Evolutionary conservation across 1,284 basidiomycete species (phyloP).

Genomic region (Stygiomarasmius scandens): DNA sequence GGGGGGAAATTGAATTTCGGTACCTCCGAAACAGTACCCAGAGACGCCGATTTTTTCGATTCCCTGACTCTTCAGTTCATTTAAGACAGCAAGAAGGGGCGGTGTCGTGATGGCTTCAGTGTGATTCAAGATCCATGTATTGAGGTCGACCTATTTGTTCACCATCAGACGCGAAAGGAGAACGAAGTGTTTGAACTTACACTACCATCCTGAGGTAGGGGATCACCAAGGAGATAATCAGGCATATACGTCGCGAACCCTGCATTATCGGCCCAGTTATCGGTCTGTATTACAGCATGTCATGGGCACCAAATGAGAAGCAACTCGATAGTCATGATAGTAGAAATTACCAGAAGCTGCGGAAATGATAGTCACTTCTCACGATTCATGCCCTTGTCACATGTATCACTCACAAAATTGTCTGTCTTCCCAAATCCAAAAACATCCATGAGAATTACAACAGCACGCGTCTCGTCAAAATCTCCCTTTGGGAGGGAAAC

Average conservation of each 20-base stretch:
- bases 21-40: conserved; percentile 36
- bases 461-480: conserved; percentile 43
- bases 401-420: conserved; percentile 19
- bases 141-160: conserved; percentile 19
- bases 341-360: neutral
- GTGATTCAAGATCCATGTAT: conserved; percentile 27
- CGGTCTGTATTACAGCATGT: conserved; percentile 1
- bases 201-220: conserved; percentile 25
- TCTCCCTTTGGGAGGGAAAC: conserved; percentile 39
- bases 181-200: no score
- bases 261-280: neutral
- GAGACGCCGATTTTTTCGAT: conserved; percentile 27
- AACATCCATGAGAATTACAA: conserved; percentile 47
- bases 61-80: conserved; percentile 26
- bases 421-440: conserved; percentile 50
- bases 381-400: no score
- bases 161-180: no score
- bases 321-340: no score
- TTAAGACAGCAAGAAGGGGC: conserved; percentile 29
- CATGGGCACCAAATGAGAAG: no score
- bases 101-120: conserved; percentile 26
- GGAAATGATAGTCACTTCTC: conserved; percentile 22
- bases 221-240: conserved; percentile 43
- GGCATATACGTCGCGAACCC: conserved; percentile 14
- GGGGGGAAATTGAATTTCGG: neutral